Conservation (phyloP, 306 rosid genomes). For the Quercus variabilis region DNA sequence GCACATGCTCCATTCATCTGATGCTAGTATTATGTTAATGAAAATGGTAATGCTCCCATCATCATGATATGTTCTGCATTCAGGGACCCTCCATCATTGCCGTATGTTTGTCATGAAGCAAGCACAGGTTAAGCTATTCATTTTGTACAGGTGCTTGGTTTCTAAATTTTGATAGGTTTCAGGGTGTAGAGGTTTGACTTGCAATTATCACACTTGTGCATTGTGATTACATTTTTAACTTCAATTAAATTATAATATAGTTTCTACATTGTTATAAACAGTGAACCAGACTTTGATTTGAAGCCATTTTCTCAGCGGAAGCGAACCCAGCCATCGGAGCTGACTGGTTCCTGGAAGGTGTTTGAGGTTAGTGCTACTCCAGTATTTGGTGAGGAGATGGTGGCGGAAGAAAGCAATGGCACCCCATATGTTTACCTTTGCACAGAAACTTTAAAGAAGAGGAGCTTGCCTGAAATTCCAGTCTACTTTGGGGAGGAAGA, state of each 20-base stretch:
- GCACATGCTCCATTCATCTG: background rate
- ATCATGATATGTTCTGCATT: too few relatives aligned
- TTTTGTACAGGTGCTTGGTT: background rate
- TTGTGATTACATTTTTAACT: too few relatives aligned
- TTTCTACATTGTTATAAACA: conserved; percentile 24
- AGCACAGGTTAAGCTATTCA: background rate
- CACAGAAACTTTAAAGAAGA: conserved; percentile 67
- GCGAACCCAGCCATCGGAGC: conserved; percentile 64
- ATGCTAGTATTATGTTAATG: background rate
- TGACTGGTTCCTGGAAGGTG: conserved; percentile 88
- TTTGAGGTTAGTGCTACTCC: conserved; percentile 87
- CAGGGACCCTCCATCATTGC: too few relatives aligned
- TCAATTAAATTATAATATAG: background rate
- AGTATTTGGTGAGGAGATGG: conserved; percentile 45
- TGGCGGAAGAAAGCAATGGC: conserved; percentile 16
- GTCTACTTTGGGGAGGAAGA: conserved; percentile 81
- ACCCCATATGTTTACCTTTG: conserved; percentile 64
- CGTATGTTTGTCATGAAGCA: too few relatives aligned
- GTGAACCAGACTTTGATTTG: conserved; percentile 52
- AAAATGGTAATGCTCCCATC: background rate
- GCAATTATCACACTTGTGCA: too few relatives aligned
- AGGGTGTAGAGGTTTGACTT: background rate
- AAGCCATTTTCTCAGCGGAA: conserved; percentile 75
- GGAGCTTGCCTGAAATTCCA: conserved; percentile 54
- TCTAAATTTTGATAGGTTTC: background rate